A percentile compares a stretch with the other conserved stretches of the same genome.
Conservation (phyloP, 345 rosid species). For the Odontarrhena argentea region DNA sequence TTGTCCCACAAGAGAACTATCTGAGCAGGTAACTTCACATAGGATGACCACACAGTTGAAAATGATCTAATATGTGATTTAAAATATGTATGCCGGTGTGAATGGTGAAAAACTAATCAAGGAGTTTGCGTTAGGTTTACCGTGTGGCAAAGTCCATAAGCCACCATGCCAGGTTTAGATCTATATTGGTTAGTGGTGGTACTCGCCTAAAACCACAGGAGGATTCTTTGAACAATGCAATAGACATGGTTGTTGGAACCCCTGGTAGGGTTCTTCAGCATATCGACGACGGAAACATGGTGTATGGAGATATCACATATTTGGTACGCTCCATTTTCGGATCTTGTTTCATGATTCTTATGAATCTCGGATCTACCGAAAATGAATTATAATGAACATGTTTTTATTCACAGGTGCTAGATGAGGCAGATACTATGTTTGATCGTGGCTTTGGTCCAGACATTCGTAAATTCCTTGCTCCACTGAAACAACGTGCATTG, state of each 20-base stretch:
- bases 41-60: background rate
- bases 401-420: constrained; percentile 66
- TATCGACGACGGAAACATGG: constrained; percentile 88
- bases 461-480: constrained; percentile 82
- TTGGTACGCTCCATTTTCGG: constrained; percentile 39
- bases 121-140: constrained; percentile 59
- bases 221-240: constrained; percentile 74
- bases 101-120: constrained; percentile 6
- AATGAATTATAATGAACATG: background rate
- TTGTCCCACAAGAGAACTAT: constrained; percentile 93
- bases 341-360: constrained; percentile 12
- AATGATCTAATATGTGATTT: background rate
- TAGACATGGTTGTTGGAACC: constrained; percentile 94
- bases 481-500: constrained; percentile 71
- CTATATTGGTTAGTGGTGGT: constrained; percentile 92
- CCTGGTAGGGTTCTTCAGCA: constrained; percentile 98
- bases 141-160: constrained; percentile 88
- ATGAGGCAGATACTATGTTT: constrained; percentile 99
- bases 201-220: constrained; percentile 86
- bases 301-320: constrained; percentile 87
- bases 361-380: background rate
- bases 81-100: background rate
- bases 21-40: constrained; percentile 96
- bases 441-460: constrained; percentile 98
- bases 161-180: constrained; percentile 91